Conservation (phyloP, 2,329 filamentous ascomycete species). For the Fonsecaea pedrosoi region DNA sequence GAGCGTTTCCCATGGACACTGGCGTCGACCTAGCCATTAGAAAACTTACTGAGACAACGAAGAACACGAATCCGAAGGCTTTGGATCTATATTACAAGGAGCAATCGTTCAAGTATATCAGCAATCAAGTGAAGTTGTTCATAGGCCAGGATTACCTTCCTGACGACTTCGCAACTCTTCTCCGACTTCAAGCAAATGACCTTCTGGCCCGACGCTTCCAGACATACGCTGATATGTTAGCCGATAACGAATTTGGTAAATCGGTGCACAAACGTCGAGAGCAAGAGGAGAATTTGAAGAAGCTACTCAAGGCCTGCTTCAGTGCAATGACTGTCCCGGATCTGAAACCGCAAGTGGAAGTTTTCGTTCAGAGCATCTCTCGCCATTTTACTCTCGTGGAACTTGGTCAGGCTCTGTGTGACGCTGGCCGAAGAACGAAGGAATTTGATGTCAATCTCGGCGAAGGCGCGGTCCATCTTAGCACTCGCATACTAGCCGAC, state of each 20-base stretch:
- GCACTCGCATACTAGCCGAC: constrained; percentile 84
- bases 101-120: constrained; percentile 87
- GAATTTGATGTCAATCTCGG: constrained; percentile 85
- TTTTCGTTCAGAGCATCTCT: constrained; percentile 80
- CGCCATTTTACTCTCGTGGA: constrained; percentile 91
- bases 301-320: constrained; percentile 86
- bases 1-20: constrained; percentile 83
- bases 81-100: constrained; percentile 88
- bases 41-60: constrained; percentile 82
- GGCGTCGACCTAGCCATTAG: constrained; percentile 88
- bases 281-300: constrained; percentile 82
- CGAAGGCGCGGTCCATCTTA: constrained; percentile 85
- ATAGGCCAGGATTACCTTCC: constrained; percentile 87
- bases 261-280: constrained; percentile 86
- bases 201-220: constrained; percentile 75
- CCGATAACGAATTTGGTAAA: constrained; percentile 76
- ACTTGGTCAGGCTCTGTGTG: constrained; percentile 81
- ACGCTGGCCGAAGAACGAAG: constrained; percentile 75
- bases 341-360: constrained; percentile 75
- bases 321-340: constrained; percentile 83
- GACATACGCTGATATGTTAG: constrained; percentile 69
- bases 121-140: constrained; percentile 85
- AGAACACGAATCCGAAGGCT: constrained; percentile 64
- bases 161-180: constrained; percentile 82
- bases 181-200: constrained; percentile 90